Conservation (phyloP, 2,329 filamentous ascomycete genomes). For the Sclerotiophoma versabilis region DNA sequence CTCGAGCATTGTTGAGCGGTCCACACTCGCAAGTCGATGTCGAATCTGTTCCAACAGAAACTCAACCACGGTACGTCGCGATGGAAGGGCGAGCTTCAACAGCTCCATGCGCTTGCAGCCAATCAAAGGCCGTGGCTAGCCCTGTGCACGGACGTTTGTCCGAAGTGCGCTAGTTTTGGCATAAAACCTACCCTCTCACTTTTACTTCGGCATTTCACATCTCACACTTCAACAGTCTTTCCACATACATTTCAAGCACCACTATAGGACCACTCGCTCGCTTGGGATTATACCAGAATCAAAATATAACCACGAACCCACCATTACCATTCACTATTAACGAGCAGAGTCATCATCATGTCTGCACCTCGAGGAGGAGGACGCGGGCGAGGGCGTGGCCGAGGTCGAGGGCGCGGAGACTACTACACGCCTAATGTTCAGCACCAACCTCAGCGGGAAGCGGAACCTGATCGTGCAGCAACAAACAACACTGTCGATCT, state of each 20-base stretch:
- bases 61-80: not conserved
- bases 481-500: slow-evolving; percentile 60
- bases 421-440: slow-evolving; percentile 23
- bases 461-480: slow-evolving; percentile 60
- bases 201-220: not conserved
- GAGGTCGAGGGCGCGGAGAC: slow-evolving; percentile 29
- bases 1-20: not conserved
- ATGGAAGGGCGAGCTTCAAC: not conserved
- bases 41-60: not conserved
- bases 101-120: not conserved
- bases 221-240: not conserved
- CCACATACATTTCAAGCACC: not conserved
- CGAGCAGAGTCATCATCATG: slow-evolving; percentile 13
- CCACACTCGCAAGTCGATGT: not conserved
- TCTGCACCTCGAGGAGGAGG: slow-evolving; percentile 25
- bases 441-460: slow-evolving; percentile 77
- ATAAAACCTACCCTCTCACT: slow-evolving; percentile 12
- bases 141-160: slow-evolving; percentile 7
- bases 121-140: slow-evolving; percentile 5
- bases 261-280: not conserved
- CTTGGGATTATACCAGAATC: too few relatives aligned
- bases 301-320: not conserved
- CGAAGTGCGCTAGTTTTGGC: slow-evolving; percentile 4
- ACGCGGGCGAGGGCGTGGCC: slow-evolving; percentile 28
- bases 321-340: not conserved